Percentiles rank a stretch among this genome's conserved stretches.
Evolutionary conservation across 345 rosid genomes (phyloP).

Genomic region (Eucalyptus sp.): DNA sequence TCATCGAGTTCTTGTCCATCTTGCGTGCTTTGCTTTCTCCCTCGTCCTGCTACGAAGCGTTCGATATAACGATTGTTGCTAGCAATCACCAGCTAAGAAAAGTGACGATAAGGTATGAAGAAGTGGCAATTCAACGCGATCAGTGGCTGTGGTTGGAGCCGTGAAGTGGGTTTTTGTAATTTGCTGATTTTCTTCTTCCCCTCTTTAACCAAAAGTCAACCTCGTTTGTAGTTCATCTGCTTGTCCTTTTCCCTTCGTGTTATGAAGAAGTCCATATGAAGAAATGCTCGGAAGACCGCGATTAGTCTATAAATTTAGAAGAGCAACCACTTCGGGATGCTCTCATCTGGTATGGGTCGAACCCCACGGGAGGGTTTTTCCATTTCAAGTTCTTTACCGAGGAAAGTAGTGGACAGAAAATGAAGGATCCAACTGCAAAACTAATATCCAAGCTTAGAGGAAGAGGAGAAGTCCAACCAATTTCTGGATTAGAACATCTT

Average conservation of each 20-base stretch:
- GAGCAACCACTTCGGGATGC: neutral
- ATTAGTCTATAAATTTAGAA: neutral
- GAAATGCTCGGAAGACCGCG: neutral
- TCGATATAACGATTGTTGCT: neutral
- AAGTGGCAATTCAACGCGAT: neutral
- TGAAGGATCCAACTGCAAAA: neutral
- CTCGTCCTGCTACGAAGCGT: neutral
- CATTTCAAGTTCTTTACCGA: neutral
- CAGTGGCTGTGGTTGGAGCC: neutral
- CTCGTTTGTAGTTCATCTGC: neutral
- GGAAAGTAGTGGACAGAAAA: fast-evolving
- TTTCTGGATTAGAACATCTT: neutral
- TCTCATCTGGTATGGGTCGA: neutral
- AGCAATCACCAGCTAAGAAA: neutral
- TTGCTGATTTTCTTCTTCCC: neutral
- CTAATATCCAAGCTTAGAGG: neutral
- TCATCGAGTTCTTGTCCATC: neutral
- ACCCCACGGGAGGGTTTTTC: neutral
- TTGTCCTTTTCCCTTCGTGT: neutral
- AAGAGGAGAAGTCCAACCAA: neutral
- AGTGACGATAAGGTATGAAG: neutral
- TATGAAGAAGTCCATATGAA: neutral
- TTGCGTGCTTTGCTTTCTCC: neutral
- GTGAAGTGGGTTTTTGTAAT: neutral
- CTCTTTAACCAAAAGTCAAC: neutral